Evolutionary conservation across 2,329 filamentous ascomycete species (phyloP), one percentile per base, ranked within the genome.

Genomic region (Ophiostoma tasmaniense): DNA sequence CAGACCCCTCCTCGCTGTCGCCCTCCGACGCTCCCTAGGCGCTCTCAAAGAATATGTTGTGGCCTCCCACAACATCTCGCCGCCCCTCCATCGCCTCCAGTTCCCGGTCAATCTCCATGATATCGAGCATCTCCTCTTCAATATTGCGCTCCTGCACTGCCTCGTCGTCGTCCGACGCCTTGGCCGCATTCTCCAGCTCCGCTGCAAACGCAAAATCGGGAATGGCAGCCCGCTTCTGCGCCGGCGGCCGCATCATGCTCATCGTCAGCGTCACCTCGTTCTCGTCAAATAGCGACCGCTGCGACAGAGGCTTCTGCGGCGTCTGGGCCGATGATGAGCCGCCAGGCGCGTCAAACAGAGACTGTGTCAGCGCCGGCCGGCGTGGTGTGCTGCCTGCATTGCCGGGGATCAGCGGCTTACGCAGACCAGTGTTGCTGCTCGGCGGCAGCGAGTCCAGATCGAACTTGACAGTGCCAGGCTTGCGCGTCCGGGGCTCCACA

Each of bases 51-150:
- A 74, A 74, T 30, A 74, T 72, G n/a, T 73, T 71, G 22, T 66
- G 69, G n/a, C 62, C 62, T 11, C 81, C 82, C 68, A 78, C 79
- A 68, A 78, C 79, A 42, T 79, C 80, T 64, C 82, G 78, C 42
- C 80, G 80, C 52, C 76, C 79, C 68, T 87, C 83, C 83, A 89
- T 80, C 66, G 78, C 80, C 65, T 85, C 82, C 67, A 89, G 76
- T 66, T 83, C 84, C 70, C 85, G 82, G 73, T 89, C 87, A 74
- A 89, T 87, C 73, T 87, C 86, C 81, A 88, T 85, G 62, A 89
- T 86, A 74, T 88, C 86, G 73, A 89, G 79, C 80, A 88, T 84
- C 76, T 88, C 85, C 37, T 81, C 80, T 74, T 88, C 85, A 14
- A 87, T 80, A 69, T 87, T 81, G 39, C 85, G 79, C 33, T 79